These are phyloP conservation scores for Diplodia intermedia DNA, from an alignment of 2,329 filamentous ascomycete genomes.

Conservation along the genomic window DNA sequence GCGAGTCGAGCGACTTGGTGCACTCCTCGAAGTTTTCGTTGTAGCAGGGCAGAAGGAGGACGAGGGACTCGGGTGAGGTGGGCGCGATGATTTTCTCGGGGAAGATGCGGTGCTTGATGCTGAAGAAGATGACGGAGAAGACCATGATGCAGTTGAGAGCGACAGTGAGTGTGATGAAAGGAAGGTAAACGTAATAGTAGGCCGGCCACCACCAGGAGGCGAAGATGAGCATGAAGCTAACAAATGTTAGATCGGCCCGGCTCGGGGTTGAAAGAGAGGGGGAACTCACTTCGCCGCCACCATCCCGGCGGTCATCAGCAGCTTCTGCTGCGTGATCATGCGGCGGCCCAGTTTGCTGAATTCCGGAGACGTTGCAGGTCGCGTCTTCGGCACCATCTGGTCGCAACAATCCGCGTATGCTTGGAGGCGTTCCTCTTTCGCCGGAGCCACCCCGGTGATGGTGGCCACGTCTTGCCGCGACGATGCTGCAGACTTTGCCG, in stretches of 20 bases:
- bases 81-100: constrained; percentile 33
- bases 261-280: too few relatives aligned
- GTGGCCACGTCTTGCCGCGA: constrained; percentile 21
- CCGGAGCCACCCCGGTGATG: background rate
- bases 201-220: constrained; percentile 35
- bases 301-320: constrained; percentile 1
- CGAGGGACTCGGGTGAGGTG: constrained; percentile 52
- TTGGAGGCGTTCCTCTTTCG: constrained; percentile 9
- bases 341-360: constrained; percentile 19
- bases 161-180: constrained; percentile 47
- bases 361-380: constrained; percentile 10
- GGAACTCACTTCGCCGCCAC: constrained; percentile 29
- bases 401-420: constrained; percentile 1
- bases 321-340: constrained; percentile 20
- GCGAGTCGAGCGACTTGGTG: constrained; percentile 55
- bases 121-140: constrained; percentile 47
- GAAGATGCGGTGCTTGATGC: constrained; percentile 45
- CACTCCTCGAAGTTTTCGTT: constrained; percentile 58
- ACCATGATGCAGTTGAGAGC: constrained; percentile 55
- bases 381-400: constrained; percentile 13
- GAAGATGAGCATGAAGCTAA: constrained; percentile 34
- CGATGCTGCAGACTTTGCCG: background rate
- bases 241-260: background rate
- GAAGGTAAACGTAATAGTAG: constrained; percentile 53
- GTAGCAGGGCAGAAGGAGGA: constrained; percentile 58